Conservation (phyloP, 176 grass and related monocot genomes). For the Saccharum officinarum region DNA sequence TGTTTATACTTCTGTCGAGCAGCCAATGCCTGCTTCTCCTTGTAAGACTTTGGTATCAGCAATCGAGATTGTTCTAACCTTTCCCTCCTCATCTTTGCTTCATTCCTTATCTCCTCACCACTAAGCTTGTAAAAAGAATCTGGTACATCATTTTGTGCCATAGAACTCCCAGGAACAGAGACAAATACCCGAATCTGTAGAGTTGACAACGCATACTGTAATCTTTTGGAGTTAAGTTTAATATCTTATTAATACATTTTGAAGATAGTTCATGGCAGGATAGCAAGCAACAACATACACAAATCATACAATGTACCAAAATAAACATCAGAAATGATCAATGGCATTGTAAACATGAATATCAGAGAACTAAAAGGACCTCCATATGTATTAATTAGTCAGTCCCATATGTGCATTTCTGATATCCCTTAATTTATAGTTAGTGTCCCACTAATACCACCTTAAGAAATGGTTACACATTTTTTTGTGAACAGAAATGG, state of each 20-base stretch:
- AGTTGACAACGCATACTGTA: conserved; percentile 9
- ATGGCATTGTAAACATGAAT: neutral
- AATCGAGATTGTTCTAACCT: conserved; percentile 74
- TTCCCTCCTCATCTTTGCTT: conserved; percentile 82
- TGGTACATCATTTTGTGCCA: conserved; percentile 65
- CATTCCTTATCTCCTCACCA: conserved; percentile 60
- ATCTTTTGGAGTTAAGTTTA: neutral
- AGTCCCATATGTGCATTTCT: neutral
- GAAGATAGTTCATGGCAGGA: neutral
- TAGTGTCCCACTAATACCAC: neutral
- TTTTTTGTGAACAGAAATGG: neutral
- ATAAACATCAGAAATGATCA: neutral
- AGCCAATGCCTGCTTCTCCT: conserved; percentile 80
- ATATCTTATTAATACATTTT: neutral
- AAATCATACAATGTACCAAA: neutral
- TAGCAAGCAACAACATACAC: neutral
- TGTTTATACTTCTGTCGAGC: conserved; percentile 68
- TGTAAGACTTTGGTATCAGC: conserved; percentile 88
- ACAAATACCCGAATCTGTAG: conserved; percentile 76
- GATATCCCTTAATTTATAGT: neutral
- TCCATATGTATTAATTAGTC: neutral
- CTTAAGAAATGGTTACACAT: conserved; percentile 4
- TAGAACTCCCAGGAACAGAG: conserved; percentile 58
- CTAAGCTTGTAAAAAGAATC: conserved; percentile 84
- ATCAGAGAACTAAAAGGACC: neutral